phyloP scores from a whole-genome alignment of 2,329 filamentous ascomycete genomes.

The Ceratocystis alfenasii region DNA sequence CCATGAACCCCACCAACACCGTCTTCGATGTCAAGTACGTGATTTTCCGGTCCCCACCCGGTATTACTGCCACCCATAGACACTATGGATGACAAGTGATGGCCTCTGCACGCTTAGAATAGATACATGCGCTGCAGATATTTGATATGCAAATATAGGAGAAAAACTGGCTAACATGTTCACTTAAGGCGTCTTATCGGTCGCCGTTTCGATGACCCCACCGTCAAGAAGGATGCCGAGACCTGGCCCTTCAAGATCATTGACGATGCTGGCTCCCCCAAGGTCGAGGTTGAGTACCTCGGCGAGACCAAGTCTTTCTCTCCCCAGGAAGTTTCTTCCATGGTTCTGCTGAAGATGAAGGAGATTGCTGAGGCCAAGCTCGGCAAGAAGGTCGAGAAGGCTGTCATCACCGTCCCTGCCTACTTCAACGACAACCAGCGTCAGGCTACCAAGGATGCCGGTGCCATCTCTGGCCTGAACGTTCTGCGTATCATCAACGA shows the following conservation, averaged over 20 bases:
- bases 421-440: slow-evolving; percentile 99
- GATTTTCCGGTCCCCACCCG: background rate
- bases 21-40: slow-evolving; percentile 97
- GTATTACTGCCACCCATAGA: background rate
- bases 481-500: slow-evolving; percentile 99
- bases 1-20: slow-evolving; percentile 97
- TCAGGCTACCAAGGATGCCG: slow-evolving; percentile 98
- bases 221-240: slow-evolving; percentile 97
- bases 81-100: background rate
- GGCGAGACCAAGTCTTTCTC: slow-evolving; percentile 93
- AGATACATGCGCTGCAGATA: background rate
- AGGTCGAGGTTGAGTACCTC: slow-evolving; percentile 92
- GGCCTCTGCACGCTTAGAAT: background rate
- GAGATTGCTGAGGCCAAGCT: slow-evolving; percentile 97
- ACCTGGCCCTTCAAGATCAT: slow-evolving; percentile 99
- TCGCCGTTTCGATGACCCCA: slow-evolving; percentile 85
- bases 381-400: slow-evolving; percentile 97
- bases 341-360: slow-evolving; percentile 99
- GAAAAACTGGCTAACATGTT: background rate
- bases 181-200: slow-evolving; percentile 79
- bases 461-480: slow-evolving; percentile 93
- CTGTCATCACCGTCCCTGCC: slow-evolving; percentile 94
- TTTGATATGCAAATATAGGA: background rate
- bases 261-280: slow-evolving; percentile 75
- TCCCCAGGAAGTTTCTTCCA: slow-evolving; percentile 96